These are phyloP conservation scores for Skeletonema tropicum DNA, from an alignment of 108 stramenopile species.

Conservation along the genomic window DNA sequence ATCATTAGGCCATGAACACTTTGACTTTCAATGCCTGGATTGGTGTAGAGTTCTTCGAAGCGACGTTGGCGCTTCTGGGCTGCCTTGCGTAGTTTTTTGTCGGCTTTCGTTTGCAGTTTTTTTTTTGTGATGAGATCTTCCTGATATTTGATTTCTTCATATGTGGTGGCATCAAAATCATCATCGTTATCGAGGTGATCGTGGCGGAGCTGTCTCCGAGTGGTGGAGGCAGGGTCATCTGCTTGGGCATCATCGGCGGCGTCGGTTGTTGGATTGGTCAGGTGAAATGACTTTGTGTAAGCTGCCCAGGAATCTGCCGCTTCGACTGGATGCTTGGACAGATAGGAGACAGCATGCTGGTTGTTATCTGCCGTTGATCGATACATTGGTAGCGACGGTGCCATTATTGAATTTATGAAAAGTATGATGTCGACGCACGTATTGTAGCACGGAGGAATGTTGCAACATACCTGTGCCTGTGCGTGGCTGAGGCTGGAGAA, in stretches of 20 bases:
- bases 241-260: neutral
- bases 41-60: slow-evolving; percentile 43
- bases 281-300: slow-evolving; percentile 12
- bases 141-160: slow-evolving; percentile 19
- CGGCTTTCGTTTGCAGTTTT: neutral
- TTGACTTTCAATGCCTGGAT: slow-evolving; percentile 50
- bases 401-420: no score
- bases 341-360: no score
- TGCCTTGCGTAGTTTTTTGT: slow-evolving; percentile 38
- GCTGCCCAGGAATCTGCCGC: slow-evolving; percentile 17
- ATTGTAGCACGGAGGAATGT: no score
- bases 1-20: slow-evolving; percentile 61
- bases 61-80: slow-evolving; percentile 45
- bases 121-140: slow-evolving; percentile 11
- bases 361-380: no score
- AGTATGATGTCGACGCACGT: no score
- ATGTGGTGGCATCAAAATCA: slow-evolving; percentile 22
- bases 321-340: slow-evolving; percentile 25
- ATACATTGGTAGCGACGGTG: no score
- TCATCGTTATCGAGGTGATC: slow-evolving; percentile 14
- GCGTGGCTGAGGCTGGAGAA: no score
- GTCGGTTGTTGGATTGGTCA: neutral
- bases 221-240: neutral
- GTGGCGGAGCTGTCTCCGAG: slow-evolving; percentile 9
- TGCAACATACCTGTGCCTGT: no score